A percentile compares a stretch with the other conserved stretches of the same genome.
These are phyloP conservation scores for Desmodesmus armatus DNA, from an alignment of 139 green algal genomes.

Conservation along the genomic window DNA sequence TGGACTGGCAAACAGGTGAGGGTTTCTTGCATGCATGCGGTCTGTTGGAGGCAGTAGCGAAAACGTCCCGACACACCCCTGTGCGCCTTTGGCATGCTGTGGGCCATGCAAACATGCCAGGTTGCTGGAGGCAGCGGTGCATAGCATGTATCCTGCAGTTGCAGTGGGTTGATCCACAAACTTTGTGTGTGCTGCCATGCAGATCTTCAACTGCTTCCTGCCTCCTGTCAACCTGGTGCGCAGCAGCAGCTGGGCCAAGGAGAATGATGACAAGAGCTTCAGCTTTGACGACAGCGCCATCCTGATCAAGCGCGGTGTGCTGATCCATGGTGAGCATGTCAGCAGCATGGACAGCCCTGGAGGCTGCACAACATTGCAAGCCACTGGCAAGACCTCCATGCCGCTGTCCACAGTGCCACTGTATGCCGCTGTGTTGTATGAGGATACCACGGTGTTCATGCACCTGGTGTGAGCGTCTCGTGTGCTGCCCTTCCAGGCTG, in stretches of 20 bases:
- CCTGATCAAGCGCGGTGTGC: constrained; percentile 87
- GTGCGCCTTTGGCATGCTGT: no score
- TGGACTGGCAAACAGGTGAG: constrained; percentile 96
- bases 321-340: constrained; percentile 38
- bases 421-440: background rate
- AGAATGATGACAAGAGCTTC: constrained; percentile 86
- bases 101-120: no score
- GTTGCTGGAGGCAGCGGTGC: constrained; percentile 6
- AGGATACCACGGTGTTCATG: no score
- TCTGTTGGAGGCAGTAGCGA: background rate
- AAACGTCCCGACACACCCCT: no score
- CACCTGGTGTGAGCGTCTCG: no score
- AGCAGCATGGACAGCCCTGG: no score
- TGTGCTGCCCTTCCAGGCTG: constrained; percentile 77
- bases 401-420: no score
- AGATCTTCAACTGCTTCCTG: constrained; percentile 88
- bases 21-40: background rate
- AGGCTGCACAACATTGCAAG: no score
- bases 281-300: constrained; percentile 92
- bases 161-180: background rate
- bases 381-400: no score
- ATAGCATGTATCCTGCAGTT: background rate
- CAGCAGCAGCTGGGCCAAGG: constrained; percentile 87
- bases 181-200: constrained; percentile 27
- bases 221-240: constrained; percentile 88